Base-by-base conservation (phyloP, 1,139 yeast genomes). In the Suhomyces chickasaworum region DNA sequence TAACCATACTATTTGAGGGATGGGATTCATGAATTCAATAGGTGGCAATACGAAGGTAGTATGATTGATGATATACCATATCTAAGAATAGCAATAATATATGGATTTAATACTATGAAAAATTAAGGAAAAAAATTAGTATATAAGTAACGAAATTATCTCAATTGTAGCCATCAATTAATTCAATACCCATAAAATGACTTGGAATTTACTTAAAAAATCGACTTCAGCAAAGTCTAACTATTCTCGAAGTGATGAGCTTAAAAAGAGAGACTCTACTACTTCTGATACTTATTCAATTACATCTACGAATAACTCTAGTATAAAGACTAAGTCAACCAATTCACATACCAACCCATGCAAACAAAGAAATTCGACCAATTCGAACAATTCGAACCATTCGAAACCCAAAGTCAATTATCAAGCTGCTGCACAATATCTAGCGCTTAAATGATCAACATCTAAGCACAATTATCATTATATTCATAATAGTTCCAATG, bases 401-500 rank as follows among this genome's bases (percentile, higher is more conserved):
- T 15, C 27, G 22, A 32, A 38, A 13, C 46, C 41, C 9, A 34
- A 30, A 22, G 13, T 23, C 3, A 34, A 37, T 17, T 42, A 42
- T 21, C 32, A 42, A 20, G 21, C 38, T 17, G 46, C 39, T 27
- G 35, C 42, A 16, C 29, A 18, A 15, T 42, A 42, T 34, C 39
- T 42, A 13, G 41, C 45, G 5, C 37, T 42, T 33, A 42, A 37
- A n/a, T n/a, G n/a, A n/a, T n/a, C n/a, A n/a, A n/a, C n/a, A n/a
- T n/a, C n/a, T n/a, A n/a, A n/a, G n/a, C n/a, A n/a, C n/a, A n/a
- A n/a, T n/a, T n/a, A n/a, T n/a, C n/a, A n/a, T n/a, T n/a, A n/a
- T n/a, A n/a, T n/a, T n/a, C n/a, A n/a, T n/a, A n/a, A n/a, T n/a
- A n/a, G n/a, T n/a, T n/a, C n/a, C n/a, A n/a, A n/a, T n/a, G n/a